Evolutionary conservation across 2,329 filamentous ascomycete species (phyloP), one percentile per base, ranked within the genome.

Genomic region (Trichoderma polysporum): DNA sequence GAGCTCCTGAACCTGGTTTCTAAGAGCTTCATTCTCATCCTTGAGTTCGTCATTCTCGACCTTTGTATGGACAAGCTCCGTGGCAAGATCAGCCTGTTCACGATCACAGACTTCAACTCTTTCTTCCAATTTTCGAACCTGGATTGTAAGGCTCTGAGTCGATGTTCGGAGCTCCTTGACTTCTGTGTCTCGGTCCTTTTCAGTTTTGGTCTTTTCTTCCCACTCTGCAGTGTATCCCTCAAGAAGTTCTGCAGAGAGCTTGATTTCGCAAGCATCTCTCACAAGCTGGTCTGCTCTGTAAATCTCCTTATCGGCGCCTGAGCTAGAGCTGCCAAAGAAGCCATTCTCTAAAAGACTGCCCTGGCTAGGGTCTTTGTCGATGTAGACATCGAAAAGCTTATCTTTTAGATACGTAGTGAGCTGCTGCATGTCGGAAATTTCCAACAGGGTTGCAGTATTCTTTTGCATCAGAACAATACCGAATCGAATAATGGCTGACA

Each of bases 391-490:
- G 70, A 99, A 99, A 0, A 99, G 76, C 71, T 91, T 91, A 78
- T 99, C 95, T 76, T 97, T 97, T 29, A 99, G 83, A 80, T 96
- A 97, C 3, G 86, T 91, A 0, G 93, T 97, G 57, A 99, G 84
- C 49, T 91, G 88, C 57, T 89, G 85, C 93, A 99, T 98, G 74
- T 98, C 95, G 49, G 91, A 91, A 86, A 98, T 94, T 25, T 80
- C 87, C 41, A 98, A 84, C 6, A 99, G 81, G 0, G 90, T 85
- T 25, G 89, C 80, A 0, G 91, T 87, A 76, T 99, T 99, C 81
- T 97, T 97, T 74, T 95, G 92, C 93, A 99, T 98, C 60, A 99
- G 85, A 3, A 95, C 93, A 70, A 98, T 90, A 62, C 94, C 94
- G 73, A 99, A 99, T 73, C 94, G 94, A 61, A 99, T 82, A 71